Conservation (phyloP, 352 stramenopile genomes). For the Phytophthora sp. region DNA sequence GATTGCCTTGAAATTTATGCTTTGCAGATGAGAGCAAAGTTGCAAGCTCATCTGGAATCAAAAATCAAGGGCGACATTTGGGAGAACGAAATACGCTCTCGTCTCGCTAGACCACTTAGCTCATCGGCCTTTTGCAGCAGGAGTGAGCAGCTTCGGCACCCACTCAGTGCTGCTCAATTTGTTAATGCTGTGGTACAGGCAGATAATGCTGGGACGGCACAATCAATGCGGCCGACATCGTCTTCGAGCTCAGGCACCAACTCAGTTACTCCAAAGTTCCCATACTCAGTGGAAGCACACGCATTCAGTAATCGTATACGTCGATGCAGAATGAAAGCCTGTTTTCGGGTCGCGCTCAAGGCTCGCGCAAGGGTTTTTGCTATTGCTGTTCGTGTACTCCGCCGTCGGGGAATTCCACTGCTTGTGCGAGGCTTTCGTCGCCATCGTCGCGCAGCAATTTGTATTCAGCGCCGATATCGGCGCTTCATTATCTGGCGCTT, state of each 20-base stretch:
- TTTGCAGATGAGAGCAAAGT: constrained; percentile 42
- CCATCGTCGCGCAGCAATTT: constrained; percentile 28
- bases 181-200: too few species aligned
- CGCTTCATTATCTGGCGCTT: constrained; percentile 24
- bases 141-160: constrained; percentile 47
- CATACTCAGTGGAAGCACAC: constrained; percentile 52
- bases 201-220: not conserved
- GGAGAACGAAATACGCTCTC: constrained; percentile 61
- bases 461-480: constrained; percentile 40
- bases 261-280: constrained; percentile 17
- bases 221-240: not conserved
- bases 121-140: constrained; percentile 51
- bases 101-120: constrained; percentile 54
- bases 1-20: not conserved
- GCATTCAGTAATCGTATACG: constrained; percentile 23
- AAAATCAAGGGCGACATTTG: constrained; percentile 58
- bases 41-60: constrained; percentile 42
- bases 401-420: constrained; percentile 29
- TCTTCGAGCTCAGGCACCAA: too few species aligned
- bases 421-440: constrained; percentile 33
- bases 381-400: constrained; percentile 39
- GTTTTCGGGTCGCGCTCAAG: constrained; percentile 37
- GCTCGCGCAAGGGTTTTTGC: constrained; percentile 24
- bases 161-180: constrained; percentile 36
- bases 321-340: constrained; percentile 26